Evolutionary conservation across 108 stramenopile species (phyloP), one percentile per base, ranked within the genome.

Genomic region (Bacterosira constricta): DNA sequence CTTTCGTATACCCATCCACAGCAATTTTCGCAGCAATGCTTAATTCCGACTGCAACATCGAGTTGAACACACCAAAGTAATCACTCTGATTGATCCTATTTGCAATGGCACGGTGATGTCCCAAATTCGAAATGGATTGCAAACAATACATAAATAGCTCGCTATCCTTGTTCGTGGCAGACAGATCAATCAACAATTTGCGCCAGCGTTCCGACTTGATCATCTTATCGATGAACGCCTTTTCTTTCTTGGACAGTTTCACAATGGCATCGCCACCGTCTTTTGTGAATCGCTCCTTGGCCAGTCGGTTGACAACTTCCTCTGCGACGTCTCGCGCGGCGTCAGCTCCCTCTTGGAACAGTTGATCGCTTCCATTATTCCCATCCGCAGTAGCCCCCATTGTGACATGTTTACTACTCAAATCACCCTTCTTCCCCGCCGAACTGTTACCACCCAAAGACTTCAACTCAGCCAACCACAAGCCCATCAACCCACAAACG

Each of bases 51-150:
- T 64, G 52, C 23, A 95, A 62, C 89, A 95, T 92, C 11, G 87
- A 83, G 69, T 86, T 86, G 44, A 91, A 90, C 4, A 95, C 93
- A 1, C 88, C 74, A 79, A 95, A 95, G 51, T 92, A 90, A 52
- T 95, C 93, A 9, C 88, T 89, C 62, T 90, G 93, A 44, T 95
- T 88, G 56, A 95, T 89, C 39, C 93, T 60, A 39, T 86, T 80
- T 12, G 90, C 89, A 44, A 95, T 92, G 54, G 89, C 93, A 35
- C 93, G 77, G 72, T 95, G 93, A 53, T 95, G 85, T 15, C 93
- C 93, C 46, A 83, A 57, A 25, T 92, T 89, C 15, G 90, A 91
- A 35, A 95, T 95, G 3, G 75, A 66, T 45, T 85, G 71, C 11
- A 95, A 60, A 63, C 90, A 95, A 31, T 88, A 90, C 84, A 81